Base-by-base conservation (phyloP, 257 asterid species). In the Solanum acaule region DNA sequence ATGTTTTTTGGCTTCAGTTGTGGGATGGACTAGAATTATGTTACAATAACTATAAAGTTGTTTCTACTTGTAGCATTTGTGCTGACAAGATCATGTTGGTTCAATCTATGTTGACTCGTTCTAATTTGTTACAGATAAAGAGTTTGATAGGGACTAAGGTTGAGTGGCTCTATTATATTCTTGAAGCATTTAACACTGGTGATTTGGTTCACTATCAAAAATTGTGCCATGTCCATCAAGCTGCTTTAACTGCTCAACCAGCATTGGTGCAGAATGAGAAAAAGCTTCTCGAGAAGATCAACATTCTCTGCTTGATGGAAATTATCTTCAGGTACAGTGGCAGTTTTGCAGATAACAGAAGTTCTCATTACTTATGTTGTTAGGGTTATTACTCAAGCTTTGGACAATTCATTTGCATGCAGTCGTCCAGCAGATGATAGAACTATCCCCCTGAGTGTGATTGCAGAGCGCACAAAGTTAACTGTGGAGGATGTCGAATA, bases 251-350 rank as follows among this genome's bases (percentile, higher is more conserved):
- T 88, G 89, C 95, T 86, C 99, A 97, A 91, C 99, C 98, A 75
- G 98, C 98, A 3, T 76, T 97, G 86, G 99, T 95, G 89, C 95
- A 94, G 94, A 94, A 97, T 87, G 98, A 95, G 96, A 93, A 93
- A 83, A 96, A 91, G 85, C 98, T 97, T 91, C 93, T 97, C 87
- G 99, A 96, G 92, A 96, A 97, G 95, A 94, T 97, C 86, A 97
- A 97, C 93, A 96, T 97, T 88, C 98, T 97, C 86, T 95, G 98
- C 88, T 93, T 97, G 93, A 97, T 97, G 99, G 99, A 97, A 90
- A 97, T 94, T 73, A 95, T 96, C 85, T 97, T 97, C 95, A 95
- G 99, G 99, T 97, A 85, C 87, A 49, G 70, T 49, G 12, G 18
- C 31, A 82, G 31, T 49, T 42, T 81, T 52, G 42, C 86, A 49